phyloP scores from a whole-genome alignment of 2,329 filamentous ascomycete species.

The Annulohypoxylon truncatum region DNA sequence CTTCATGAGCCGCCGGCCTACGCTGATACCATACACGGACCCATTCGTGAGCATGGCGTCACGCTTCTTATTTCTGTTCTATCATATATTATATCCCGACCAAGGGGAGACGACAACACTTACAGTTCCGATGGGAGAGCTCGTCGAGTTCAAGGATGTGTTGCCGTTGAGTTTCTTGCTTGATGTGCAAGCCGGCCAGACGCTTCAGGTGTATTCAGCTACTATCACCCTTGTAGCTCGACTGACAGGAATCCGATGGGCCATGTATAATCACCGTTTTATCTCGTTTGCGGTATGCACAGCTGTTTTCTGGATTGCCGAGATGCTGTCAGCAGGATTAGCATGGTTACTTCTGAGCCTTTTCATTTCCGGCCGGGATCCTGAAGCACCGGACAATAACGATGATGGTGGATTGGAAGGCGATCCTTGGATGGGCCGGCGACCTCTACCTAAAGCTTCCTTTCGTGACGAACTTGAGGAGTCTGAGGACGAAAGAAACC shows the following conservation, averaged over 20 bases:
- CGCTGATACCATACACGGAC: slow-evolving; percentile 83
- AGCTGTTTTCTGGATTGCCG: slow-evolving; percentile 78
- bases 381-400: background rate
- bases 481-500: slow-evolving; percentile 11
- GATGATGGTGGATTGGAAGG: background rate
- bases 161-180: slow-evolving; percentile 62
- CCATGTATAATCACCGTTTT: slow-evolving; percentile 88
- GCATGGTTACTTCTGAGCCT: slow-evolving; percentile 69
- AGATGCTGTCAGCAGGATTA: slow-evolving; percentile 73
- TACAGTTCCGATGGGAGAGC: slow-evolving; percentile 77
- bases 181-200: slow-evolving; percentile 76
- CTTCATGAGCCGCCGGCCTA: slow-evolving; percentile 76
- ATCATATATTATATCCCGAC: slow-evolving; percentile 75
- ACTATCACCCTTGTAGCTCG: slow-evolving; percentile 77
- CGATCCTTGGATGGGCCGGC: slow-evolving; percentile 4
- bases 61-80: slow-evolving; percentile 72
- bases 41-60: slow-evolving; percentile 72
- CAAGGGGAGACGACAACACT: slow-evolving; percentile 72
- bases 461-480: slow-evolving; percentile 2
- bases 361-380: slow-evolving; percentile 48
- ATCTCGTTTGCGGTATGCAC: slow-evolving; percentile 76
- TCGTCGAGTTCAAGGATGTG: slow-evolving; percentile 69
- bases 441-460: background rate
- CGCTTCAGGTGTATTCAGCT: slow-evolving; percentile 81
- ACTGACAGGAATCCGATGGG: slow-evolving; percentile 80